Base-by-base conservation (phyloP, 176 grass and related monocot species). In the Alloteropsis semialata region DNA sequence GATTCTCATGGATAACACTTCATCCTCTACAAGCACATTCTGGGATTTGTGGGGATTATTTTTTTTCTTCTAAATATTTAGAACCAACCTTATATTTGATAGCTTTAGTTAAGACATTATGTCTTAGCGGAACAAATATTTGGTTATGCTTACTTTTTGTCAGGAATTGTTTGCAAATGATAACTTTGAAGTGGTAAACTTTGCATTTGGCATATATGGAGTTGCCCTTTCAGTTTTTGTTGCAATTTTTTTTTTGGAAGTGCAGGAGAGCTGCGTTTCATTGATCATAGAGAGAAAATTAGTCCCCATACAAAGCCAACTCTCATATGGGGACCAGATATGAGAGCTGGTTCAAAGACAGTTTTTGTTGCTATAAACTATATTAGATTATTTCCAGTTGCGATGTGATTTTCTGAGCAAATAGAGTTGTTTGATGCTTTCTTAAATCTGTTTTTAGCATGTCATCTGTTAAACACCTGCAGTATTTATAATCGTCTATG, bases 351-450 rank as follows among this genome's bases (percentile, higher is more conserved):
- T n/a, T n/a, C n/a, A n/a, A n/a, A n/a, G n/a, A n/a, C n/a, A n/a
- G n/a, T n/a, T n/a, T n/a, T n/a, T n/a, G n/a, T n/a, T n/a, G n/a
- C n/a, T n/a, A n/a, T n/a, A n/a, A 64, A 48, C 16, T 81, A 19
- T 43, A 72, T 72, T 68, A 41, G 77, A 10, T 93, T 18, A 10
- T 80, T 83, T 81, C 78, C 15, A 50, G 38, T 13, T 5, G 28
- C 0, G 0, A 37, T 2, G 36, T 2, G 75, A 45, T 48, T 57
- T 77, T 80, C 17, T 46, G 36, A 80, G 69, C 34, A 9, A 78
- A 67, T 32, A 39, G 10, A 61, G 58, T 25, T 50, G 19, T 32
- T 79, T 18, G 66, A 34, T 85, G 25, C 25, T 59, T 84, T 67
- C 79, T 6, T 50, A 49, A 72, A 18, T 72, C 69, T 22, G 48